Evolutionary conservation across 2,329 filamentous ascomycete species (phyloP), one percentile per base, ranked within the genome.

Genomic region (Orbilia blumenaviensis): DNA sequence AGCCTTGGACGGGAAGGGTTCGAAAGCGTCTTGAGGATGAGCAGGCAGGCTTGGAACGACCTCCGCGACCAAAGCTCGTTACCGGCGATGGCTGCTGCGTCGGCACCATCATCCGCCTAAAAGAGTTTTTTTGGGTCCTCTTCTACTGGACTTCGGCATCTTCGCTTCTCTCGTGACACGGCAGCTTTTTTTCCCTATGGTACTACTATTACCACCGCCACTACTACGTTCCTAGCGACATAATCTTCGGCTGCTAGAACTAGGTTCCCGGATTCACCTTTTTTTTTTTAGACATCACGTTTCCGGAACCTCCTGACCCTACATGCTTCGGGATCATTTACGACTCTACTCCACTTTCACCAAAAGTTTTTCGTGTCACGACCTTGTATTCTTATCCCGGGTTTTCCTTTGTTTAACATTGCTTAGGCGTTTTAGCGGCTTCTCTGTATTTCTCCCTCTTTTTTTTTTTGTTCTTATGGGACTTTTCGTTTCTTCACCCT

Each of bases 1-100:
- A 86, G 87, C 79, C 94, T 92, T 84, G 95, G 95, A 78, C 90
- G 91, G 78, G 94, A 98, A 84, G 95, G 95, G 1, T 99, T 99
- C 82, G 95, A 99, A 85, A 89, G 91, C 78, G 95, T 99, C 7
- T 87, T 99, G 32, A 92, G 93, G 82, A 97, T 97, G 90, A 76
- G 72, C 58, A 46, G 72, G 14, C 72, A 76, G 18, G 72, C 72
- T 3, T 76, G 72, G 72, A 76, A 69, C 64, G 72, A 76, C 23
- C 56, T 76, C 16, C 64, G 72, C 46, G 72, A 76, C 8, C 72
- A 76, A 25, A 32, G 58, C 48, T 56, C 64, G 42, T 46, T 66
- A 54, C 64, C 64, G 21, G 36, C 63, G 14, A 52, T 64, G 36
- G 34, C 32, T 23, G 46, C 63, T 14, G 63, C 56, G 2, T 63